Percentiles rank a stretch among this genome's conserved stretches.
Evolutionary conservation across 345 rosid species (phyloP).

Genomic region (Hypericum perforatum): DNA sequence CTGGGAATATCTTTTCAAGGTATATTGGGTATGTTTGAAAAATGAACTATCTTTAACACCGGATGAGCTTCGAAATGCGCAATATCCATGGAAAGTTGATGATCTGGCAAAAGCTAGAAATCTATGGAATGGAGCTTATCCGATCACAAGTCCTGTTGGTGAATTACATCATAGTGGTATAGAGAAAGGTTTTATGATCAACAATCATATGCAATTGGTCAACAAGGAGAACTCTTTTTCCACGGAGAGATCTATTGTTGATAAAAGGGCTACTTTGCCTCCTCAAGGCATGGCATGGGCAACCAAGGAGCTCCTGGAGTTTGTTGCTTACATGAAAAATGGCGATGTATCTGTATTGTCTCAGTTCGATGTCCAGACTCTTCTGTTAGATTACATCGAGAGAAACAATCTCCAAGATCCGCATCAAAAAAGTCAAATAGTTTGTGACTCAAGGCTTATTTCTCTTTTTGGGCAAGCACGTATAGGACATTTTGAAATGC

Average conservation of each 20-base stretch:
- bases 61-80: conserved; percentile 63
- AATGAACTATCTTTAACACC: conserved; percentile 56
- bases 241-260: conserved; percentile 18
- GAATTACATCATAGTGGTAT: conserved; percentile 22
- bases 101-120: conserved; percentile 20
- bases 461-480: conserved; percentile 58
- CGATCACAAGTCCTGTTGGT: conserved; percentile 18
- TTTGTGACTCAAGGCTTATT: conserved; percentile 64
- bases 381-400: conserved; percentile 65
- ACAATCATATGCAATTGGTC: conserved; percentile 21
- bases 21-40: conserved; percentile 74
- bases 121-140: conserved; percentile 19
- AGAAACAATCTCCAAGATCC: conserved; percentile 73
- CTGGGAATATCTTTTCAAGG: conserved; percentile 98
- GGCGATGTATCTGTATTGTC: conserved; percentile 58
- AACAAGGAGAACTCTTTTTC: conserved; percentile 17
- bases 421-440: conserved; percentile 44
- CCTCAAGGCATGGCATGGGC: conserved; percentile 51
- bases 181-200: conserved; percentile 30
- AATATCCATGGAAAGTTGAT: conserved; percentile 64
- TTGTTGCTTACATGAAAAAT: conserved; percentile 62
- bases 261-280: conserved; percentile 19
- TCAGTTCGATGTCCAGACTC: conserved; percentile 55
- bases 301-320: conserved; percentile 73
- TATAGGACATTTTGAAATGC: conserved; percentile 83